Conservation (phyloP, 164 flowering plant species). For the Umbellularia californica region DNA sequence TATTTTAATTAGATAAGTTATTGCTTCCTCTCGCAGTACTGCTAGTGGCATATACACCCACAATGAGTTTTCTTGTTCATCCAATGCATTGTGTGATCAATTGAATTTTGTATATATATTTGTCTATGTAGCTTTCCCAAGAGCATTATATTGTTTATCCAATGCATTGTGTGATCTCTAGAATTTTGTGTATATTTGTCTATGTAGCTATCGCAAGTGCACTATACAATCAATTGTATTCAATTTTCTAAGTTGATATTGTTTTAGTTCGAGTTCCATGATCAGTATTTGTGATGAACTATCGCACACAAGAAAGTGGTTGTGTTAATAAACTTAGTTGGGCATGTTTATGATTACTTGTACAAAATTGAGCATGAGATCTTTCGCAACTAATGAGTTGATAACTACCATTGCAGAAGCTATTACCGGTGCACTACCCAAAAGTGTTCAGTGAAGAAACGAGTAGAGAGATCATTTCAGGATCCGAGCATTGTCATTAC, state of each 20-base stretch:
- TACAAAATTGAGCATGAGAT: too few species aligned
- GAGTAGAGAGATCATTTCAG: conserved; percentile 77
- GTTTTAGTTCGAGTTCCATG: not conserved
- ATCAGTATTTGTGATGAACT: not conserved
- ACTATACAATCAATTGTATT: too few species aligned
- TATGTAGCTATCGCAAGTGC: not conserved
- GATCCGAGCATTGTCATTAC: conserved; percentile 79
- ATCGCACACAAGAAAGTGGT: not conserved
- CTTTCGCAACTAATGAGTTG: not conserved
- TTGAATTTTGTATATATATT: too few species aligned
- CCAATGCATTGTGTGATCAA: not conserved
- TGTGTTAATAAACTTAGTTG: not conserved
- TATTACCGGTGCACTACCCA: conserved; percentile 87
- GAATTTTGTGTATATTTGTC: not conserved
- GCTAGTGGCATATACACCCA: too few species aligned
- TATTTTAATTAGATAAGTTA: too few species aligned
- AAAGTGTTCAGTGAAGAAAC: conserved; percentile 81
- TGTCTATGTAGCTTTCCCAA: not conserved
- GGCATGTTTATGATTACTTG: not conserved
- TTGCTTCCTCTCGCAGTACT: too few species aligned
- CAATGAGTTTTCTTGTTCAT: not conserved
- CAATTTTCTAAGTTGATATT: not conserved
- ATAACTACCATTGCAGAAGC: conserved; percentile 47
- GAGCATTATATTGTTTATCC: not conserved
- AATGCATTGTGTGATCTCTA: not conserved